A percentile compares a stretch with the other conserved stretches of the same genome.
Evolutionary conservation across 2,329 filamentous ascomycete genomes (phyloP).

Genomic region (Tolypocladium ovalisporum): DNA sequence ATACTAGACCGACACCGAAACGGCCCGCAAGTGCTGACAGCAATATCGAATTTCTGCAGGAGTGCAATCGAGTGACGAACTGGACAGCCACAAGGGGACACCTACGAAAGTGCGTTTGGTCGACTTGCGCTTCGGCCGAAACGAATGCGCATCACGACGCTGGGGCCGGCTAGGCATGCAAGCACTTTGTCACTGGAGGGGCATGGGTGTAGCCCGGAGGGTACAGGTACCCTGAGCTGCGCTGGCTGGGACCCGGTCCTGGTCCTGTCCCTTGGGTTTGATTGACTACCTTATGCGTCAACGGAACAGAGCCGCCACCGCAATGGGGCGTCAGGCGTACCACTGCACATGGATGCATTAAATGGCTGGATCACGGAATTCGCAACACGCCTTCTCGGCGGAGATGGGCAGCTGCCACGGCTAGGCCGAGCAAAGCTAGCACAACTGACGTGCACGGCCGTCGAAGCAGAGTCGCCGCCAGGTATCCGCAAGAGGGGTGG

Average conservation of each 20-base stretch:
- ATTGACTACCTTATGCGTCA: no score
- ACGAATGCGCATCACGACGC: neutral
- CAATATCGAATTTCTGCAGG: neutral
- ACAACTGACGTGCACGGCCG: neutral
- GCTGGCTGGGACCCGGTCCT: no score
- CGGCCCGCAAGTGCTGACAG: neutral
- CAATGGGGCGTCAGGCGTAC: neutral
- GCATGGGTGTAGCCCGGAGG: neutral
- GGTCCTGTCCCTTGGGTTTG: no score
- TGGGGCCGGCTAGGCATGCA: neutral
- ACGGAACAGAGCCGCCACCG: neutral
- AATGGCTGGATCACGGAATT: neutral
- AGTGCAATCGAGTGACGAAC: neutral
- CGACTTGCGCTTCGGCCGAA: neutral
- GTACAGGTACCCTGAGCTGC: neutral
- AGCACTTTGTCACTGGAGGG: neutral
- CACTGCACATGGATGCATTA: neutral
- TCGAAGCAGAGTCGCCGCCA: neutral
- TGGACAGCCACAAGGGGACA: neutral
- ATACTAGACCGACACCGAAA: neutral
- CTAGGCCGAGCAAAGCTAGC: neutral
- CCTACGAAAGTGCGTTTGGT: neutral
- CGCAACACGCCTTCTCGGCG: neutral
- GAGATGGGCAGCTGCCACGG: neutral
- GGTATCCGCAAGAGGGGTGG: neutral